Evolutionary conservation across 768 basidiomycete genomes (phyloP).

Genomic region (Pleurotus giganteus): DNA sequence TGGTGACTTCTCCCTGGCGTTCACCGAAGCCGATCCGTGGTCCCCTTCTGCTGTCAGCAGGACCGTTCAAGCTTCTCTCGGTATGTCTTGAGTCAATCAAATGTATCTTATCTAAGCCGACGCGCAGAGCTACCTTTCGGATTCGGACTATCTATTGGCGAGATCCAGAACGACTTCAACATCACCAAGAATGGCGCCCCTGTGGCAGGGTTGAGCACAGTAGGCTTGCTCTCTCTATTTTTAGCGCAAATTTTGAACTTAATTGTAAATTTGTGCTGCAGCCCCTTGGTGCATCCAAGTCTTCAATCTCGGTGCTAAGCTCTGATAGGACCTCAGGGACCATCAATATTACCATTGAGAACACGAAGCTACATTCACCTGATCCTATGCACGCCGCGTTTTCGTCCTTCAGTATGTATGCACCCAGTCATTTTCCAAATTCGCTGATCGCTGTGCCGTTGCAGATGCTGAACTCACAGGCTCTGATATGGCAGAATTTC

Average conservation of each 20-base stretch:
- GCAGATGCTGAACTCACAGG: constrained; percentile 59
- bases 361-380: constrained; percentile 51
- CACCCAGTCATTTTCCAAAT: neutral
- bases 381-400: constrained; percentile 48
- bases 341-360: constrained; percentile 60
- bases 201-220: constrained; percentile 62
- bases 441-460: constrained; percentile 4
- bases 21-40: constrained; percentile 55
- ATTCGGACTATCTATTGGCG: constrained; percentile 52
- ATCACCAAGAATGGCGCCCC: constrained; percentile 50
- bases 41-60: constrained; percentile 54
- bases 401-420: constrained; percentile 53
- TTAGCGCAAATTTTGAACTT: neutral
- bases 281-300: constrained; percentile 65
- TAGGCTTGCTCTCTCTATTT: constrained; percentile 19
- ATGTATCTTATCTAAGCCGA: constrained; percentile 6
- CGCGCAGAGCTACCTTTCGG: constrained; percentile 70
- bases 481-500: constrained; percentile 44
- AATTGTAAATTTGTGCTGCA: constrained; percentile 20
- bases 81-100: constrained; percentile 30
- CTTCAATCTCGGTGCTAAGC: constrained; percentile 50
- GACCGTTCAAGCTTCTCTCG: constrained; percentile 55
- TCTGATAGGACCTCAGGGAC: constrained; percentile 56
- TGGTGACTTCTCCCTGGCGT: constrained; percentile 54
- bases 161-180: constrained; percentile 66